Evolutionary conservation across 257 asterid genomes (phyloP).

Genomic region (Nicotiana undulata): DNA sequence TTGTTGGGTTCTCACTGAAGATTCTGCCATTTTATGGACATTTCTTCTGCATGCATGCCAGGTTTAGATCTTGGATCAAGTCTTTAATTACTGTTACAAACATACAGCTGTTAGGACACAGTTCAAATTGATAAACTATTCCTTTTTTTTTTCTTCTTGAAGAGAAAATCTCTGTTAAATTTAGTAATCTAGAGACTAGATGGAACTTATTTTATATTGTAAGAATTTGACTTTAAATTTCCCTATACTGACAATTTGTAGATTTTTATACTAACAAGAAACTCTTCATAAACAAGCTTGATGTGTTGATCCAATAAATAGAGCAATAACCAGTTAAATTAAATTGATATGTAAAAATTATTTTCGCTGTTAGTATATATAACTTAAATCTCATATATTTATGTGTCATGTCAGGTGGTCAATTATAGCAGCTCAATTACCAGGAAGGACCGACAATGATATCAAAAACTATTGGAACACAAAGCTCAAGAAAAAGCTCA

Average conservation of each 20-base stretch:
- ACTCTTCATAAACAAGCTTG: background rate
- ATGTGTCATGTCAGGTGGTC: conserved; percentile 15
- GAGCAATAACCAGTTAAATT: background rate
- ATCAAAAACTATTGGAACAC: conserved; percentile 25
- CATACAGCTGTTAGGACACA: conserved; percentile 1
- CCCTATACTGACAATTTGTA: background rate
- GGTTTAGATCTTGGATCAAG: conserved; percentile 4
- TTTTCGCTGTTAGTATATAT: background rate
- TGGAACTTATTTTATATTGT: background rate
- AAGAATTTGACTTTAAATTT: background rate
- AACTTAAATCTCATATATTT: background rate
- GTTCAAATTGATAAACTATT: background rate
- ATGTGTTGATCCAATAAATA: background rate
- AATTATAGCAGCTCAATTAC: conserved; percentile 21
- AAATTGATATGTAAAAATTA: background rate
- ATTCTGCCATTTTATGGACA: background rate
- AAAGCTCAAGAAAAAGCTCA: conserved; percentile 20
- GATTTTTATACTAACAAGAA: background rate
- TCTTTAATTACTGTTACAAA: background rate
- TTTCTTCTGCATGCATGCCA: background rate
- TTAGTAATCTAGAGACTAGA: background rate
- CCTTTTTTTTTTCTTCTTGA: background rate
- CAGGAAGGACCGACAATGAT: conserved; percentile 20
- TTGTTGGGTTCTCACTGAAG: background rate
- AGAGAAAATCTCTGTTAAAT: background rate